Conservation (phyloP, 2,329 filamentous ascomycete species). For the Xenosphaeropsis pyriputrescens region DNA sequence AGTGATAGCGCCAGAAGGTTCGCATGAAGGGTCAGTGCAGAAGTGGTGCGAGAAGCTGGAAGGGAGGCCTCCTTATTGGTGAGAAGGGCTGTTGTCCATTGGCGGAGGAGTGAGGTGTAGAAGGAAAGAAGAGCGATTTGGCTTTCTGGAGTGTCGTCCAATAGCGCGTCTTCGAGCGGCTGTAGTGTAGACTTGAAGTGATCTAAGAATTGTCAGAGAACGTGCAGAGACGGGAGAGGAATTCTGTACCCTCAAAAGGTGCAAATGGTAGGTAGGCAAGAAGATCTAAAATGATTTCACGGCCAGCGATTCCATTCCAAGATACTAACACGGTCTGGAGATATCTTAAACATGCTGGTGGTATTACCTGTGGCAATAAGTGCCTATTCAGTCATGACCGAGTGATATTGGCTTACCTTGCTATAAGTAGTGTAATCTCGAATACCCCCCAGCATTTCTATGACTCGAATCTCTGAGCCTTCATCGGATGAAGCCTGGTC, state of each 20-base stretch:
- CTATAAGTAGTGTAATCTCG: constrained; percentile 38
- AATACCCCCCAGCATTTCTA: constrained; percentile 39
- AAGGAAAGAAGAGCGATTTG: constrained; percentile 47
- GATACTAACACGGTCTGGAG: constrained; percentile 34
- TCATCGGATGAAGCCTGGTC: constrained; percentile 37
- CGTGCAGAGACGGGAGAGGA: neutral
- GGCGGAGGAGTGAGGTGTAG: constrained; percentile 51
- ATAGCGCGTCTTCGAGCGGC: constrained; percentile 33
- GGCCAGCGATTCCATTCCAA: constrained; percentile 48
- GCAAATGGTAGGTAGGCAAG: constrained; percentile 38
- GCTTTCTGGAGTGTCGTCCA: constrained; percentile 32
- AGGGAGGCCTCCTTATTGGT: constrained; percentile 14
- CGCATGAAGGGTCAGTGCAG: constrained; percentile 30
- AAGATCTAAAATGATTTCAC: constrained; percentile 39
- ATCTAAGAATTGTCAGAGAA: constrained; percentile 22
- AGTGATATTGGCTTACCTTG: constrained; percentile 29
- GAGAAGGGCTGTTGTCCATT: constrained; percentile 35
- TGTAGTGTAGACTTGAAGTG: constrained; percentile 31
- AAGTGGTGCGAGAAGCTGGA: constrained; percentile 15
- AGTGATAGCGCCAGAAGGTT: constrained; percentile 43
- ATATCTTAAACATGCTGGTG: constrained; percentile 27
- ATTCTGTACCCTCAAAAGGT: constrained; percentile 35
- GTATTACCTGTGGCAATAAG: constrained; percentile 15
- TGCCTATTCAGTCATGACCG: neutral
- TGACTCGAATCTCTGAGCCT: constrained; percentile 29